A percentile compares a stretch with the other conserved stretches of the same genome.
Conservation (phyloP, 176 grass and related monocot species). For the Hordeum marinum region DNA sequence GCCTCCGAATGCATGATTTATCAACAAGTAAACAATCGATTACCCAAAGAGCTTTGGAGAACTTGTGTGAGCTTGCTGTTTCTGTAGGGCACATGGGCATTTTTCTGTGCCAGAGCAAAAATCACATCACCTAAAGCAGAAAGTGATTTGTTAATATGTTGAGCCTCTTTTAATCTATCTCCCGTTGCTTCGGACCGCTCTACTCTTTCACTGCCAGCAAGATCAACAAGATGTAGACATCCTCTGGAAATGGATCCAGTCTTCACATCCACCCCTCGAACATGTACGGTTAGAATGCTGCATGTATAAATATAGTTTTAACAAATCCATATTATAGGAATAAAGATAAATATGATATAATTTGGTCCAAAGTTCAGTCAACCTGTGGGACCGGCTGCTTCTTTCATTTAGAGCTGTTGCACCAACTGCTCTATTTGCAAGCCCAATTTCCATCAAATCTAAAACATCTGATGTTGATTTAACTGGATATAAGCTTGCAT, state of each 20-base stretch:
- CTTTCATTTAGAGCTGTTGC: conserved; percentile 90
- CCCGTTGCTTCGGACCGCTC: conserved; percentile 88
- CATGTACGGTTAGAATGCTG: conserved; percentile 92
- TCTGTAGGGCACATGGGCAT: conserved; percentile 80
- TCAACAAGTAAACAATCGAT: conserved; percentile 2
- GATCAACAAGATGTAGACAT: conserved; percentile 92
- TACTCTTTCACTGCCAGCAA: conserved; percentile 91
- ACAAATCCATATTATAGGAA: not conserved
- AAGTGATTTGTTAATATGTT: conserved; percentile 94
- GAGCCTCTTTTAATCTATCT: conserved; percentile 89
- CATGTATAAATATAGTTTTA: conserved; percentile 16
- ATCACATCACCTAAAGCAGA: conserved; percentile 94
- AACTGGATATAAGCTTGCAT: conserved; percentile 78
- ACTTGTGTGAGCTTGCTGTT: conserved; percentile 98
- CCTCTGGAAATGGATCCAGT: conserved; percentile 80
- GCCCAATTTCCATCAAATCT: conserved; percentile 90
- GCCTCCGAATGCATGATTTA: not conserved
- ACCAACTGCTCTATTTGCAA: conserved; percentile 84
- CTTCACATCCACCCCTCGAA: conserved; percentile 83
- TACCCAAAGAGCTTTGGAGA: conserved; percentile 97
- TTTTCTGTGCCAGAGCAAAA: conserved; percentile 85
- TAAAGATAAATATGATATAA: not conserved
- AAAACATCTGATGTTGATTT: conserved; percentile 90
- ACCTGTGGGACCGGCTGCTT: conserved; percentile 97
- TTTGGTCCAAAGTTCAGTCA: not conserved